Evolutionary conservation across 2,329 filamentous ascomycete genomes (phyloP).

Genomic region (Chrysoporthe cubensis): DNA sequence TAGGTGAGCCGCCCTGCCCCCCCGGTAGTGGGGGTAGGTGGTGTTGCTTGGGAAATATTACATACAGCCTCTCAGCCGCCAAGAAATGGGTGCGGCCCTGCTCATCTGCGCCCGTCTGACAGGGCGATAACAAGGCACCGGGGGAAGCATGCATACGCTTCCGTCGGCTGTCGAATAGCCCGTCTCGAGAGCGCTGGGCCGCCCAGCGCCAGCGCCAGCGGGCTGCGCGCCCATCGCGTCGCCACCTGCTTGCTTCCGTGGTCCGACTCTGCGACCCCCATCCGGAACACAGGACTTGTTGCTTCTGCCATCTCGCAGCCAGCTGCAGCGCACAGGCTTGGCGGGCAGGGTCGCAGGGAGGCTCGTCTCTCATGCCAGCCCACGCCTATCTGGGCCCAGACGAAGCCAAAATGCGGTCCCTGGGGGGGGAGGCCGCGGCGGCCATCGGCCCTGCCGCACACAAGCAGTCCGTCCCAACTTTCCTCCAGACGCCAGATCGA

Average conservation of each 20-base stretch:
- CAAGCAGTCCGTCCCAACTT: neutral
- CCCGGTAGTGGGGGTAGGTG: neutral
- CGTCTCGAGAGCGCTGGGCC: slow-evolving; percentile 2
- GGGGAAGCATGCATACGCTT: slow-evolving; percentile 11
- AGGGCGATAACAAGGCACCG: slow-evolving; percentile 15
- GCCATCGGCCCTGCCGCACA: neutral
- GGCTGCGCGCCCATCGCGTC: slow-evolving; percentile 2
- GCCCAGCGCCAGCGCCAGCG: slow-evolving; percentile 4
- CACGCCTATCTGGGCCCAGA: neutral
- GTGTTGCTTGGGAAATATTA: neutral
- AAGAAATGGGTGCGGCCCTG: neutral
- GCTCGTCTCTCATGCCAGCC: neutral
- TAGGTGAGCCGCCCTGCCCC: neutral
- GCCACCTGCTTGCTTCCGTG: neutral
- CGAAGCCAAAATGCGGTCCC: slow-evolving; percentile 2
- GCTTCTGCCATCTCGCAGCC: neutral
- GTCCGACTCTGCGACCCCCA: neutral
- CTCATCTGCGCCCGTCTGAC: slow-evolving; percentile 4
- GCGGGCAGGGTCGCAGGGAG: neutral
- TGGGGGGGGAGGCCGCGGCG: neutral
- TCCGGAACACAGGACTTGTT: neutral
- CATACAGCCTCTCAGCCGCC: slow-evolving; percentile 21
- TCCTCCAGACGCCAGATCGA: slow-evolving; percentile 5
- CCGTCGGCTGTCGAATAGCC: slow-evolving; percentile 7
- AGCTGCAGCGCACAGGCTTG: neutral